Conservation (phyloP, 805 yeast species). For the Candida chauliodis region DNA sequence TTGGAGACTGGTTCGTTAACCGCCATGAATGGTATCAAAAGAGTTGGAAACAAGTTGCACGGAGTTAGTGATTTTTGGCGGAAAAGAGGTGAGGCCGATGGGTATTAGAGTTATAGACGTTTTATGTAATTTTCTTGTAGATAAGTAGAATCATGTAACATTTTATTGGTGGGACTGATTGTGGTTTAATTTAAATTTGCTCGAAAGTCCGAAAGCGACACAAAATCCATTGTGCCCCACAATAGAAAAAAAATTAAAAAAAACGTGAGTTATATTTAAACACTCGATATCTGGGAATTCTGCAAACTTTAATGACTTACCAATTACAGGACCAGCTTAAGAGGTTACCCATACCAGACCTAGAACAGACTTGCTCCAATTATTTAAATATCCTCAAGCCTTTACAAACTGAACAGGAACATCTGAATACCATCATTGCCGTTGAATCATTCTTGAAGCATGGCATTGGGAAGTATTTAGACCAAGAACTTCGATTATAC, state of each 20-base stretch:
- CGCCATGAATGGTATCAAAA: slow-evolving; percentile 42
- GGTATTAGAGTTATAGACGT: slow-evolving; percentile 36
- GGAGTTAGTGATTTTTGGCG: slow-evolving; percentile 94
- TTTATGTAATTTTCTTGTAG: not conserved
- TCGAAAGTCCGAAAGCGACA: not conserved
- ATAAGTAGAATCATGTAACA: not conserved
- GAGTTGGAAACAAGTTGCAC: slow-evolving; percentile 50
- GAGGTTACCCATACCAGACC: slow-evolving; percentile 78
- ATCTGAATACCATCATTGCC: slow-evolving; percentile 54
- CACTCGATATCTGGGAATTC: not conserved
- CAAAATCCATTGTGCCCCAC: slow-evolving; percentile 4
- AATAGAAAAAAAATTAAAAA: not conserved
- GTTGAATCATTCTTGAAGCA: slow-evolving; percentile 53
- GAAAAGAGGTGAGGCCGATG: slow-evolving; percentile 72
- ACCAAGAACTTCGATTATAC: slow-evolving; percentile 60
- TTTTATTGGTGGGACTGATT: slow-evolving; percentile 1
- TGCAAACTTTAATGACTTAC: slow-evolving; percentile 38
- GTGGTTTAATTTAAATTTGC: not conserved
- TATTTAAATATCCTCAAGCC: slow-evolving; percentile 72
- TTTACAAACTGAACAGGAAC: slow-evolving; percentile 74
- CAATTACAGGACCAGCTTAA: slow-evolving; percentile 55
- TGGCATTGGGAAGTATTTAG: slow-evolving; percentile 53
- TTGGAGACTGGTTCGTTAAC: slow-evolving; percentile 34
- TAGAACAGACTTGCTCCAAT: slow-evolving; percentile 60
- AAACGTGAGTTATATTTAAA: not conserved